Evolutionary conservation across 1,139 yeast genomes (phyloP).

Genomic region (Wickerhamiella infanticola): DNA sequence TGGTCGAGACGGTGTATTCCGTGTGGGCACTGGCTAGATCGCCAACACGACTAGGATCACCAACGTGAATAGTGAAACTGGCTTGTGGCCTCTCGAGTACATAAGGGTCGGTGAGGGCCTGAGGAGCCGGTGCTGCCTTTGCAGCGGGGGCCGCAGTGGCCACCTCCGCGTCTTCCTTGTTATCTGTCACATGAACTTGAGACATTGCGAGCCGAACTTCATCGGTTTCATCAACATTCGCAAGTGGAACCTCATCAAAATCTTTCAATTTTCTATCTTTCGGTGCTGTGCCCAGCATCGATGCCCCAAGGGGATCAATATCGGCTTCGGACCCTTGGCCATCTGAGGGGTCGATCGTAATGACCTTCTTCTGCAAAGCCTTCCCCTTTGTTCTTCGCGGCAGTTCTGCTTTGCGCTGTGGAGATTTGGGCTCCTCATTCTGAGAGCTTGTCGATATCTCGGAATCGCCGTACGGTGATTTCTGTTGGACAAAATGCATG

Average conservation of each 20-base stretch:
- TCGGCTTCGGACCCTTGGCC: not conserved
- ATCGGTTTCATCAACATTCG: not conserved
- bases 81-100: not conserved
- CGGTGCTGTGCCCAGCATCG: not conserved
- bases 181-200: not conserved
- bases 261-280: not conserved
- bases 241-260: not conserved
- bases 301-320: not conserved
- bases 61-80: conserved; percentile 50
- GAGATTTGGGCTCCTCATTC: too few species aligned
- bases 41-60: conserved; percentile 86
- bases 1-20: conserved; percentile 63
- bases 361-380: not conserved
- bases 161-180: not conserved
- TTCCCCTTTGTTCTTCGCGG: too few species aligned
- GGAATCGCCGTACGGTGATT: not conserved
- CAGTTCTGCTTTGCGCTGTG: too few species aligned
- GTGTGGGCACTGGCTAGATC: conserved; percentile 82
- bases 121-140: not conserved
- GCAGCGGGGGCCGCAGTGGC: not conserved
- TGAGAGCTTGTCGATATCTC: too few species aligned
- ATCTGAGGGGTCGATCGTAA: not conserved
- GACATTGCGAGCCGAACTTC: conserved; percentile 1
- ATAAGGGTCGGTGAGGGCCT: not conserved
- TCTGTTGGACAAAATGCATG: not conserved